phyloP scores from a whole-genome alignment of 1,284 basidiomycete species.

The Melanopsichium pennsylvanicum region DNA sequence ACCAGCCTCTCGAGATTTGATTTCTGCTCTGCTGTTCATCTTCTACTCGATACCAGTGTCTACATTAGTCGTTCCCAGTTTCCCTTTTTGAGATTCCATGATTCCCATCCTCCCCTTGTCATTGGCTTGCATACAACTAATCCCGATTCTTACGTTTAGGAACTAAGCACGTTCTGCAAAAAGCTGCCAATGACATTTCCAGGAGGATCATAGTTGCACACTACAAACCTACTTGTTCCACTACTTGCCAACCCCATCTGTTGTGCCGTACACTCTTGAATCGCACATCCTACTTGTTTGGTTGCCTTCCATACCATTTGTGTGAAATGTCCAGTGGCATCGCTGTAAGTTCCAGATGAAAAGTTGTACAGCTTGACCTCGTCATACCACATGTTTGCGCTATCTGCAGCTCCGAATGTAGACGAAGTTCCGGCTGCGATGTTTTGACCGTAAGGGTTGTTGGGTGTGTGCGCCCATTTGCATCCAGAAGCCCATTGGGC shows the following conservation, averaged over 20 bases:
- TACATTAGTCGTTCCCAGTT: too few species aligned
- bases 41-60: too few species aligned
- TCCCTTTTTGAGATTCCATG: too few species aligned
- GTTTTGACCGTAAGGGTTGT: slow-evolving; percentile 50
- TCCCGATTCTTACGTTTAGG: too few species aligned
- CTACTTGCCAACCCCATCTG: slow-evolving; percentile 11
- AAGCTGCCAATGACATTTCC: slow-evolving; percentile 41
- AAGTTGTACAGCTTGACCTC: slow-evolving; percentile 41
- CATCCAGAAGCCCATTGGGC: slow-evolving; percentile 24
- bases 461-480: slow-evolving; percentile 40
- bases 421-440: slow-evolving; percentile 25
- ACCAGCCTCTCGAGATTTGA: too few species aligned
- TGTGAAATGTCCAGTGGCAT: slow-evolving; percentile 48
- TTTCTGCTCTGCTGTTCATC: too few species aligned
- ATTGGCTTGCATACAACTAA: too few species aligned
- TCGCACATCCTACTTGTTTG: slow-evolving; percentile 33
- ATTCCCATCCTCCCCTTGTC: too few species aligned
- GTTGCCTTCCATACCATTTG: slow-evolving; percentile 49
- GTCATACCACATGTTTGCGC: slow-evolving; percentile 42
- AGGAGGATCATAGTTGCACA: slow-evolving; percentile 47
- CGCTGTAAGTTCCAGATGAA: slow-evolving; percentile 19
- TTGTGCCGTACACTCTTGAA: slow-evolving; percentile 13
- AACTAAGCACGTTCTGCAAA: slow-evolving; percentile 26
- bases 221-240: slow-evolving; percentile 15
- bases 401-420: slow-evolving; percentile 18